Conservation (phyloP, 2,329 filamentous ascomycete species). For the Colletotrichum sp. region DNA sequence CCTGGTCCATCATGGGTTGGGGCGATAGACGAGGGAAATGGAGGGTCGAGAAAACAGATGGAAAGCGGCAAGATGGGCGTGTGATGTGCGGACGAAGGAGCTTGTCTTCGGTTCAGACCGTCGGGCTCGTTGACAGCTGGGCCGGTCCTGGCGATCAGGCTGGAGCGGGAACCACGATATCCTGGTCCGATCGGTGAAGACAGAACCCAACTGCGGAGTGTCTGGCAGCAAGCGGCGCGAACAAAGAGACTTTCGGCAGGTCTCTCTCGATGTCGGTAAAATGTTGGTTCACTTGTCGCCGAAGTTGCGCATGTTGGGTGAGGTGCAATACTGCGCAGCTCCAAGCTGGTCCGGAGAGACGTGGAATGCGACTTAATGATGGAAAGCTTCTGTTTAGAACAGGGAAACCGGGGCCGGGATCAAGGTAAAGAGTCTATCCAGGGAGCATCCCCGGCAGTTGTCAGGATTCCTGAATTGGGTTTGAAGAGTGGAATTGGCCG, state of each 20-base stretch:
- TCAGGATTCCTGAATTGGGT: background rate
- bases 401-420: background rate
- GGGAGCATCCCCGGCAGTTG: conserved; percentile 5
- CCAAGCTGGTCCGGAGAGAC: background rate
- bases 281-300: background rate
- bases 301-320: background rate
- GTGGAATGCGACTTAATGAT: background rate
- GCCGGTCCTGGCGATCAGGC: conserved; percentile 15
- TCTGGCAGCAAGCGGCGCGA: background rate
- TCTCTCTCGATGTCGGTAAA: background rate
- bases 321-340: background rate
- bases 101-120: background rate
- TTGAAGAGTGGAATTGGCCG: background rate
- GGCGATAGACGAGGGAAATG: background rate
- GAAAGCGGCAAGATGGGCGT: background rate
- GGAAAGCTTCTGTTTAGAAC: background rate
- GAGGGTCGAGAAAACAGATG: background rate
- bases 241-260: background rate
- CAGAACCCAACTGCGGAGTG: conserved; percentile 7
- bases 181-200: background rate
- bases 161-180: background rate
- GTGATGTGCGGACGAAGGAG: background rate
- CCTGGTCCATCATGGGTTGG: background rate
- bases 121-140: background rate
- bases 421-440: background rate